Evolutionary conservation across 495 filamentous ascomycete genomes (phyloP).

Genomic region (Tuber magnatum): DNA sequence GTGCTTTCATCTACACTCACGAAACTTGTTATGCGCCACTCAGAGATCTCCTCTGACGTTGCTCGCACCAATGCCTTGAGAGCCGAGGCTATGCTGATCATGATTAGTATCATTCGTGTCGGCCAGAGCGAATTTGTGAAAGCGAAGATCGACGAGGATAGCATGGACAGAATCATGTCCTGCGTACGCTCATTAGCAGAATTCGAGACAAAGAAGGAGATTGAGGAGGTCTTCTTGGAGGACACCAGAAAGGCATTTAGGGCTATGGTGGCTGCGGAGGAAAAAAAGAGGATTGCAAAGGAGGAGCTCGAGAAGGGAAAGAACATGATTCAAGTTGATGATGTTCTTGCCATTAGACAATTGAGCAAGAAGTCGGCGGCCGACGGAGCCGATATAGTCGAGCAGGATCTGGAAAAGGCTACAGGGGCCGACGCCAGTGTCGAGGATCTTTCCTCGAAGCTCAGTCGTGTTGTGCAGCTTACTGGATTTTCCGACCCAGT

Average conservation of each 20-base stretch:
- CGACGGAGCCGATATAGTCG: slow-evolving; percentile 77
- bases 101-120: slow-evolving; percentile 97
- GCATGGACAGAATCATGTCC: slow-evolving; percentile 92
- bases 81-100: slow-evolving; percentile 97
- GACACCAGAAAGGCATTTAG: slow-evolving; percentile 95
- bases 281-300: slow-evolving; percentile 90
- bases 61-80: slow-evolving; percentile 88
- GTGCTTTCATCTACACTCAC: slow-evolving; percentile 92
- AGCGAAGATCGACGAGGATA: slow-evolving; percentile 94
- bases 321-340: slow-evolving; percentile 89
- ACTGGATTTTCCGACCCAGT: slow-evolving; percentile 98
- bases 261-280: slow-evolving; percentile 96
- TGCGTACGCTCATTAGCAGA: slow-evolving; percentile 90
- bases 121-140: slow-evolving; percentile 98
- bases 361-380: slow-evolving; percentile 82
- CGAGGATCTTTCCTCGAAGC: slow-evolving; percentile 84
- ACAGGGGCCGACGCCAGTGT: slow-evolving; percentile 74
- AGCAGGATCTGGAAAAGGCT: slow-evolving; percentile 85
- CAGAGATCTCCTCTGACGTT: slow-evolving; percentile 79
- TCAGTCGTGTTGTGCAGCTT: slow-evolving; percentile 91
- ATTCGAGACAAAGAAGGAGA: slow-evolving; percentile 77
- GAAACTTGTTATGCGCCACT: slow-evolving; percentile 96
- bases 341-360: slow-evolving; percentile 85
- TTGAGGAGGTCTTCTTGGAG: slow-evolving; percentile 88
- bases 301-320: slow-evolving; percentile 88